phyloP scores from a whole-genome alignment of 73 alveolate species.

The Urostyla sp. region DNA sequence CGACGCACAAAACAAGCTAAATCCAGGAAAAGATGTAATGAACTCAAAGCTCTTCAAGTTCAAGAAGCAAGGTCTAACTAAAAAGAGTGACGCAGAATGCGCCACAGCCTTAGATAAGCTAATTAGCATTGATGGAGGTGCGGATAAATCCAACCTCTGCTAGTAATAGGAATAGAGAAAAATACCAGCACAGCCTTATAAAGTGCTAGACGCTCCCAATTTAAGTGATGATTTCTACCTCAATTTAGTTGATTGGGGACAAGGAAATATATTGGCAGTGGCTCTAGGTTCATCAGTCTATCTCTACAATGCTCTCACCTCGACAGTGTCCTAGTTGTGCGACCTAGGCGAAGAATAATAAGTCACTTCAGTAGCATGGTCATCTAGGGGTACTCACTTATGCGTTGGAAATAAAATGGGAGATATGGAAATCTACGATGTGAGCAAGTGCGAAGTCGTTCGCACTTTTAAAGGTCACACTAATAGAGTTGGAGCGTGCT shows the following conservation, averaged over 20 bases:
- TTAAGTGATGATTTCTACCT: slow-evolving; percentile 90
- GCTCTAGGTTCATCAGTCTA: slow-evolving; percentile 83
- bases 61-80: slow-evolving; percentile 2
- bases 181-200: slow-evolving; percentile 43
- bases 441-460: slow-evolving; percentile 72
- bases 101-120: too few relatives aligned
- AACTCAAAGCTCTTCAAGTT: slow-evolving; percentile 15
- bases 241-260: slow-evolving; percentile 89
- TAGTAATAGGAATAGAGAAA: slow-evolving; percentile 1
- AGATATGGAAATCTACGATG: slow-evolving; percentile 90
- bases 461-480: slow-evolving; percentile 83
- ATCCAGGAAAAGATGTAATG: not conserved
- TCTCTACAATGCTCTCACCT: slow-evolving; percentile 73
- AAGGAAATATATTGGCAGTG: slow-evolving; percentile 82
- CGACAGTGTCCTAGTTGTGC: slow-evolving; percentile 45
- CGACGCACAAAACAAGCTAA: not conserved
- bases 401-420: slow-evolving; percentile 89
- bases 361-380: slow-evolving; percentile 70
- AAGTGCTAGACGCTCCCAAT: slow-evolving; percentile 94
- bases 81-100: slow-evolving; percentile 6
- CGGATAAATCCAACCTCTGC: not conserved
- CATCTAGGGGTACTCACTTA: slow-evolving; percentile 44
- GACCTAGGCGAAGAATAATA: slow-evolving; percentile 35
- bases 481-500: slow-evolving; percentile 86
- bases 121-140: not conserved